These are phyloP conservation scores for Boletus reticulatus DNA, from an alignment of 768 basidiomycete species.

Conservation along the genomic window DNA sequence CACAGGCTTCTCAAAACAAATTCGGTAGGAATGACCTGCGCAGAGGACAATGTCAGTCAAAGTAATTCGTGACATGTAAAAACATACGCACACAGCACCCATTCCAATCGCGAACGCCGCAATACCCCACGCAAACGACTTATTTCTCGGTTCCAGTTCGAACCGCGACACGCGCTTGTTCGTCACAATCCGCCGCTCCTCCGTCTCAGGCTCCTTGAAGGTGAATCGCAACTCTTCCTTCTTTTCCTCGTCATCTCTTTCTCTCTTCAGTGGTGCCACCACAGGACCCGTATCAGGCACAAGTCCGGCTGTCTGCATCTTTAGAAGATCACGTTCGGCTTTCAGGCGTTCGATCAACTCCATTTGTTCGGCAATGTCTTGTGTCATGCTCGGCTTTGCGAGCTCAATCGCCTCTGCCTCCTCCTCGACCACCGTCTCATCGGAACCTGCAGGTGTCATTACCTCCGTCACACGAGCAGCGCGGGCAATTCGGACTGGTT, in stretches of 20 bases:
- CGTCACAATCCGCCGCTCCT: conserved; percentile 54
- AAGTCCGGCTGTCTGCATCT: conserved; percentile 22
- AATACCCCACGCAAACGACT: conserved; percentile 80
- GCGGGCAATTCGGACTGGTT: conserved; percentile 19
- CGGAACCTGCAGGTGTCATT: conserved; percentile 52
- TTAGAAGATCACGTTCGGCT: conserved; percentile 48
- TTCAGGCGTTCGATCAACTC: conserved; percentile 73
- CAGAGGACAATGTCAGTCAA: neutral
- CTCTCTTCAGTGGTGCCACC: conserved; percentile 45
- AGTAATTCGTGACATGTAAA: neutral
- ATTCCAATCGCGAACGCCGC: conserved; percentile 81
- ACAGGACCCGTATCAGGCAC: conserved; percentile 10
- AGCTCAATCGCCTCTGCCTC: conserved; percentile 57
- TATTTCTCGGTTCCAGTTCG: conserved; percentile 61
- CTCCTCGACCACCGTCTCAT: conserved; percentile 66
- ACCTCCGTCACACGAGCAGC: conserved; percentile 30
- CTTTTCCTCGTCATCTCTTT: conserved; percentile 44
- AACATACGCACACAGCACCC: conserved; percentile 69
- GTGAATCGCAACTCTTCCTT: conserved; percentile 53
- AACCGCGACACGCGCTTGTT: conserved; percentile 63
- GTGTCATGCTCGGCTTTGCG: conserved; percentile 58
- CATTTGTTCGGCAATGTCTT: conserved; percentile 77
- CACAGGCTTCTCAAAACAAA: conserved; percentile 49
- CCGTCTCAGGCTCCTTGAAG: conserved; percentile 67
- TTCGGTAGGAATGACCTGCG: conserved; percentile 58